Evolutionary conservation across 495 filamentous ascomycete genomes (phyloP).

Genomic region (Bacidia rubella): DNA sequence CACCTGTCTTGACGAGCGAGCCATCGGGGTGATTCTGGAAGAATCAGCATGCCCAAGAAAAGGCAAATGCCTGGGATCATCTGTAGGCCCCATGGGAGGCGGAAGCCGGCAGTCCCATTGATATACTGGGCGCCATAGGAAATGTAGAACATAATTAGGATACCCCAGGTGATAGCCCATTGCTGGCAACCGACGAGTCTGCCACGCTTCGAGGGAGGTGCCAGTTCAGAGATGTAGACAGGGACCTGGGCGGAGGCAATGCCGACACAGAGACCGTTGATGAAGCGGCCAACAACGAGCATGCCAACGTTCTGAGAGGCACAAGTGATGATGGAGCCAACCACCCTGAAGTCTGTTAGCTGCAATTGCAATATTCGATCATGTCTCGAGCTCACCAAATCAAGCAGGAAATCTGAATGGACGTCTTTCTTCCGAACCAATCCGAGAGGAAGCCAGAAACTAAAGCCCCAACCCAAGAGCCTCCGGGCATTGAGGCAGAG

Average conservation of each 20-base stretch:
- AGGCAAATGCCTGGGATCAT: conserved; percentile 56
- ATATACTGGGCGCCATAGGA: conserved; percentile 65
- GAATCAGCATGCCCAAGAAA: conserved; percentile 52
- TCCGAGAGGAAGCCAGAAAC: conserved; percentile 54
- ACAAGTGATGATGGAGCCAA: conserved; percentile 56
- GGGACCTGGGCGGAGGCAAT: conserved; percentile 64
- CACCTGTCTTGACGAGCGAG: conserved; percentile 60
- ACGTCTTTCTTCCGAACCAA: conserved; percentile 49
- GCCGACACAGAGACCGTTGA: conserved; percentile 61
- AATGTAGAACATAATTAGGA: conserved; percentile 54
- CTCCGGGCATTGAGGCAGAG: conserved; percentile 59
- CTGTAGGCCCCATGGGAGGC: conserved; percentile 65
- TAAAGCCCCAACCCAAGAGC: conserved; percentile 60
- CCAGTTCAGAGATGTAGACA: conserved; percentile 67
- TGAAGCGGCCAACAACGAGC: conserved; percentile 54
- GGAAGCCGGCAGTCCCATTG: conserved; percentile 45
- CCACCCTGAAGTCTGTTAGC: conserved; percentile 24
- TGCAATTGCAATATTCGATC: conserved; percentile 42
- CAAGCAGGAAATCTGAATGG: conserved; percentile 54
- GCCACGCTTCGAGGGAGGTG: conserved; percentile 66
- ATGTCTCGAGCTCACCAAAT: conserved; percentile 42
- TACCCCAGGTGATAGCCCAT: conserved; percentile 68
- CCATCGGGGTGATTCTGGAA: conserved; percentile 65
- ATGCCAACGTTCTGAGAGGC: conserved; percentile 56
- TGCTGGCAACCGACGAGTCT: conserved; percentile 62